Base-by-base conservation (phyloP, 306 rosid species). In the Cicer chorassanicum region DNA sequence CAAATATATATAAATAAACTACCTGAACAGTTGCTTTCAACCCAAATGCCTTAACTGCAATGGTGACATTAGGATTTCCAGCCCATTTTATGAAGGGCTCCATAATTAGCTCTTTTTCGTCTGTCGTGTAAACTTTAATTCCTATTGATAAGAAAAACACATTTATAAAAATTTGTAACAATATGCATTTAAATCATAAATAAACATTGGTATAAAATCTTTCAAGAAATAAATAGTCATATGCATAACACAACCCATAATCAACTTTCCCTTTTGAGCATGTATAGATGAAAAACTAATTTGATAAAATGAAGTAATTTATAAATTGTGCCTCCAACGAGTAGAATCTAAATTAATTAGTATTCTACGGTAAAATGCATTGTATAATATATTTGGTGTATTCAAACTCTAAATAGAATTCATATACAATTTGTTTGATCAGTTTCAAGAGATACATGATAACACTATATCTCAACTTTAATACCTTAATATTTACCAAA, bases 21-120 rank as follows among this genome's bases (percentile, higher is more conserved):
- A 70, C 97, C 96, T 93, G 98, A 68, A 62, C 68, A 7, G 94
- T 93, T 81, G 97, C 92, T 86, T 88, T 93, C 78, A 93, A 82
- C 39, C 96, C 97, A 61, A 89, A 93, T 81, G 90, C 81, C 86
- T 93, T 89, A 24, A 74, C 84, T 24, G 87, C 92, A 79, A 93
- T 65, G 11, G 65, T 65, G 63, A 89, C 51, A 80, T 93, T 89
- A 67, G 98, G 98, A 86, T 91, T 93, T 68, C 86, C 96, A 36
- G 98, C 98, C 97, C 96, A 93, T 74, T 91, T 93, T 65, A 93
- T 19, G 53, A 78, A 77, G 53, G 91, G 91, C 83, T 93, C 96
- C 96, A 93, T 89, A 8, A 93, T 91, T 77, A 93, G 72, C 81
- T 93, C 98, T 78, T 93, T 93, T 74, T 93, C 98, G 38, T 91